Evolutionary conservation across 2,329 filamentous ascomycete species (phyloP).

Genomic region (Aspergillus persii): DNA sequence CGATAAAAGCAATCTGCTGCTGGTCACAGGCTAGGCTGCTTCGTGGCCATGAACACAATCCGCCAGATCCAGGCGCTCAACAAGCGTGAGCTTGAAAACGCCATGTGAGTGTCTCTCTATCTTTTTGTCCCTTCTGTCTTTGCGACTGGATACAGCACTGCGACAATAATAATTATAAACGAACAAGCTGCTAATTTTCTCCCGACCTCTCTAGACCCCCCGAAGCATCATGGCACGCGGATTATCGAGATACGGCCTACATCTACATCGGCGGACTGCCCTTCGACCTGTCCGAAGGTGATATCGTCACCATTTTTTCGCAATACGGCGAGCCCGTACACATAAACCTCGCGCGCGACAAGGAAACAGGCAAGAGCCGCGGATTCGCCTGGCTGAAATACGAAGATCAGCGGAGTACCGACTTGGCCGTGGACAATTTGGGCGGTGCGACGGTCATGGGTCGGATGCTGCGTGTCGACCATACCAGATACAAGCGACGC

Average conservation of each 20-base stretch:
- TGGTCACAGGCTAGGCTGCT: neutral
- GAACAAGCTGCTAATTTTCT: too few relatives aligned
- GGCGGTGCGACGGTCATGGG: constrained; percentile 82
- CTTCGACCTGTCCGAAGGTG: constrained; percentile 90
- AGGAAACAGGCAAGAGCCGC: constrained; percentile 90
- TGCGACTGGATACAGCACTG: neutral
- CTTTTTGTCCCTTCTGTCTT: neutral
- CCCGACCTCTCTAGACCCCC: constrained; percentile 57
- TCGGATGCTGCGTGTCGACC: constrained; percentile 80
- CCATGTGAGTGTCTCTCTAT: constrained; percentile 57
- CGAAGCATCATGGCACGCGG: constrained; percentile 91
- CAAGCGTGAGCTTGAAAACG: constrained; percentile 88
- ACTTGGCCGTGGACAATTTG: constrained; percentile 93
- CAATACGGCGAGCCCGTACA: constrained; percentile 95
- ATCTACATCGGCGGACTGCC: constrained; percentile 94
- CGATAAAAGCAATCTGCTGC: too few relatives aligned
- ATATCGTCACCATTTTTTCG: constrained; percentile 93
- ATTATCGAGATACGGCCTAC: constrained; percentile 96
- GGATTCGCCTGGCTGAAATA: constrained; percentile 98
- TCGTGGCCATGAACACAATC: constrained; percentile 78
- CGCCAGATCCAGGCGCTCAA: constrained; percentile 90
- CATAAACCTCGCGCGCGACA: constrained; percentile 88
- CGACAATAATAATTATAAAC: neutral
- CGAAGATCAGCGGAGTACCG: constrained; percentile 93
- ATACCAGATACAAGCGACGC: constrained; percentile 83